Base-by-base conservation (phyloP, 352 stramenopile genomes). In the Bremia lactucae region DNA sequence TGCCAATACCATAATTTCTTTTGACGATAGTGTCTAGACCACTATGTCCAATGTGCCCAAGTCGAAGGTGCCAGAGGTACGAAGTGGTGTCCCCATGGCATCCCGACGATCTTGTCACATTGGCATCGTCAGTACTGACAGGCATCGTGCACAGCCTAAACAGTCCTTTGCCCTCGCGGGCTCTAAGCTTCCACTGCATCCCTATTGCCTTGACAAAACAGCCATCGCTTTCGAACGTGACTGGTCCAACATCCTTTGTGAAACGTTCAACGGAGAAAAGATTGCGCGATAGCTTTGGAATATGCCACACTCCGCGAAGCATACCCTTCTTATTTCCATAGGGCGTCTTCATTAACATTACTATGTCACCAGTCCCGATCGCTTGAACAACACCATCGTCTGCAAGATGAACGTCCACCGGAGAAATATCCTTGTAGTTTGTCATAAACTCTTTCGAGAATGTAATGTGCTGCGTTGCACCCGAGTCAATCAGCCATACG, bases 21-120 rank as follows among this genome's bases (percentile, higher is more conserved):
- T 51, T 57, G 23, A 52, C 31, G 24, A 56, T 44, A 23, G 40
- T 34, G 15, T 44, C 39, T 31, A 51, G 23, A 39, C 49, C 49
- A 15, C 33, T 25, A 21, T n/a, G n/a, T n/a, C n/a, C n/a, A n/a
- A n/a, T n/a, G n/a, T n/a, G n/a, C n/a, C n/a, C n/a, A n/a, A n/a
- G n/a, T n/a, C n/a, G n/a, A n/a, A n/a, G n/a, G n/a, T n/a, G n/a
- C n/a, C n/a, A n/a, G n/a, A n/a, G n/a, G n/a, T n/a, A n/a, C n/a
- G n/a, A n/a, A n/a, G n/a, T n/a, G n/a, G n/a, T n/a, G n/a, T n/a
- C n/a, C n/a, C n/a, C n/a, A n/a, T n/a, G n/a, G n/a, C n/a, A n/a
- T n/a, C n/a, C n/a, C n/a, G n/a, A n/a, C n/a, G n/a, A n/a, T n/a
- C n/a, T n/a, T n/a, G n/a, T n/a, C n/a, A n/a, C n/a, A n/a, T n/a